These are phyloP conservation scores for Chalciporus piperatus DNA, from an alignment of 768 basidiomycete genomes.

Conservation along the genomic window DNA sequence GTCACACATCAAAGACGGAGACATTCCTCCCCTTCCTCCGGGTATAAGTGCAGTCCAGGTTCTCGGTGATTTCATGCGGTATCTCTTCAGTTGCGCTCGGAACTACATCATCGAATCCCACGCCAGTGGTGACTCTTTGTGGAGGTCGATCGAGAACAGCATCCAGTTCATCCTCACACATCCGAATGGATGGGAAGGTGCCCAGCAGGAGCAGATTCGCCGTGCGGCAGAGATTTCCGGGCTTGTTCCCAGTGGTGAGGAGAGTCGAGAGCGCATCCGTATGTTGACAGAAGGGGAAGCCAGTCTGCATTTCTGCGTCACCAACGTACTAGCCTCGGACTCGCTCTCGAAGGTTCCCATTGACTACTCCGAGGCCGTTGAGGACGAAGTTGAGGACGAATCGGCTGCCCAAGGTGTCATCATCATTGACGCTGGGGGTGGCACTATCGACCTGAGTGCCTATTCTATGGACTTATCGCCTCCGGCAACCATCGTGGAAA, in stretches of 20 bases:
- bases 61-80: constrained; percentile 26
- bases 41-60: constrained; percentile 19
- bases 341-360: constrained; percentile 9
- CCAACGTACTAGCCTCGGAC: constrained; percentile 38
- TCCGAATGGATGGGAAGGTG: constrained; percentile 33
- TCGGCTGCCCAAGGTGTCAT: constrained; percentile 36
- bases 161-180: constrained; percentile 27
- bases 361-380: neutral
- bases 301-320: constrained; percentile 38
- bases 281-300: constrained; percentile 28
- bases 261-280: constrained; percentile 18
- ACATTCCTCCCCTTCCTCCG: constrained; percentile 24
- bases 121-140: constrained; percentile 25
- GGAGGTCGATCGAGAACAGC: constrained; percentile 20
- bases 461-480: constrained; percentile 27
- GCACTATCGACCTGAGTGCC: constrained; percentile 39
- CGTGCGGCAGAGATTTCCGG: constrained; percentile 23
- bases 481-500: constrained; percentile 30
- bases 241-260: constrained; percentile 14
- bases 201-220: constrained; percentile 30
- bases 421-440: constrained; percentile 45
- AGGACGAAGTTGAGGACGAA: constrained; percentile 1
- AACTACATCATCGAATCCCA: constrained; percentile 24
- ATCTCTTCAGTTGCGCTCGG: constrained; percentile 24
- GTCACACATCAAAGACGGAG: constrained; percentile 20